phyloP scores from a whole-genome alignment of 1,284 basidiomycete species.

The Marasmius fiardii region DNA sequence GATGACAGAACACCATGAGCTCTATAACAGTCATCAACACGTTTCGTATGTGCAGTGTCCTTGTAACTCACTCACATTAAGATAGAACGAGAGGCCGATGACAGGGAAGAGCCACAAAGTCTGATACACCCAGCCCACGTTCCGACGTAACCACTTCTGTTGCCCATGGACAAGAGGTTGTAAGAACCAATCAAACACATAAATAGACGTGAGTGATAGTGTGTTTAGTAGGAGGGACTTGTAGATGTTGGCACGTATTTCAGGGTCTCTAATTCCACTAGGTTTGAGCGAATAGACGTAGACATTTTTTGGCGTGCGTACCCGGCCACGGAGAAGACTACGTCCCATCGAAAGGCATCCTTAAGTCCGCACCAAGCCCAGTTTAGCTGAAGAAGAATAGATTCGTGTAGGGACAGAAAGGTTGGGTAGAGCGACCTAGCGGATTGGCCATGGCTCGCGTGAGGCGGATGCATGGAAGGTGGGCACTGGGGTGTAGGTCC shows the following conservation, averaged over 20 bases:
- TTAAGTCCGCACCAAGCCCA: slow-evolving; percentile 60
- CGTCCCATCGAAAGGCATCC: slow-evolving; percentile 71
- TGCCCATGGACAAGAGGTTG: slow-evolving; percentile 62
- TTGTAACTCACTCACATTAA: slow-evolving; percentile 56
- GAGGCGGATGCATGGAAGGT: not conserved
- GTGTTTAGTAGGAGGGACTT: slow-evolving; percentile 72
- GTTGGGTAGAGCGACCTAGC: slow-evolving; percentile 54
- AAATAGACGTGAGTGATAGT: slow-evolving; percentile 67
- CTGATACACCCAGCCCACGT: slow-evolving; percentile 73
- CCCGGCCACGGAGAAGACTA: slow-evolving; percentile 50
- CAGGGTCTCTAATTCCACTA: slow-evolving; percentile 51
- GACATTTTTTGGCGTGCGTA: slow-evolving; percentile 19
- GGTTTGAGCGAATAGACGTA: slow-evolving; percentile 24
- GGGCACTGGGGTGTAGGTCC: too few species aligned
- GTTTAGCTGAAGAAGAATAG: slow-evolving; percentile 52
- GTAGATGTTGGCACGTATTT: slow-evolving; percentile 67
- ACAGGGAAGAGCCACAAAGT: slow-evolving; percentile 74
- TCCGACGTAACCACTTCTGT: slow-evolving; percentile 64
- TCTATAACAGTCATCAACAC: slow-evolving; percentile 36
- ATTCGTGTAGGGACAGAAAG: slow-evolving; percentile 63
- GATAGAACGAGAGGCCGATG: slow-evolving; percentile 65
- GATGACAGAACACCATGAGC: slow-evolving; percentile 68
- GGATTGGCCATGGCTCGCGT: slow-evolving; percentile 1
- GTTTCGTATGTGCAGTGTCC: not conserved
- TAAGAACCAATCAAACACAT: slow-evolving; percentile 68